Base-by-base conservation (phyloP, 2,329 filamentous ascomycete species). In the Colletotrichum costaricense region DNA sequence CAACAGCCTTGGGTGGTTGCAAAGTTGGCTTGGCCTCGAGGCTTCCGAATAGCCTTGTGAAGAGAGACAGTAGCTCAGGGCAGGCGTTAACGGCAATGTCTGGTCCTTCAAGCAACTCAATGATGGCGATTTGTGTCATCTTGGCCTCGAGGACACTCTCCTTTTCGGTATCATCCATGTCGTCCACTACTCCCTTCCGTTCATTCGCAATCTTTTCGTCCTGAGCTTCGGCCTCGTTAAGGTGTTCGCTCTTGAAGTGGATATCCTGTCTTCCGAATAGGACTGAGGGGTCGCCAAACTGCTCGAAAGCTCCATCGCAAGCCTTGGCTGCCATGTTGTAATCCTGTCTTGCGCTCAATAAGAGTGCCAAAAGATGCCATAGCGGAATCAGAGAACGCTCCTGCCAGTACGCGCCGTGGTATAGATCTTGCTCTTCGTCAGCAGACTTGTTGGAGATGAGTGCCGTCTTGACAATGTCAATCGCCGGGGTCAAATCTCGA, bases 131-230 rank as follows among this genome's bases (percentile, higher is more conserved):
- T 79, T 98, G 95, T 12, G 96, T 98, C 90, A 98, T 97, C 82
- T 97, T 97, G 74, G 98, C 92, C 81, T 98, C 94, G n/a, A 99
- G 84, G 55, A 99, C 92, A 62, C 91, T 90, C 81, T 95, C 94
- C 79, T 95, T 97, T 80, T 98, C 95, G 30, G 91, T 90, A 71
- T 92, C 90, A 75, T 95, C 93, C 91, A 98, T 94, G 57, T 94
- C 91, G 76, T 96, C 93, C 1, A 97, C 88, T 59, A 94, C 80
- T 4, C 92, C 91, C 75, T 78, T 81, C 30, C 70, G 72, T 22
- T 77, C 72, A 12, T 79, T 78, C 26, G 75, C 59, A 4, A 66
- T 72, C 58, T 79, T 80, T 14, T 79, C 78, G 22, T 78, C 71
- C 68, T 86, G 87, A 1, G 83, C 85, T 58, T 71, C 60, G 8